Evolutionary conservation across 2,329 filamentous ascomycete genomes (phyloP), one percentile per base, ranked within the genome.

Genomic region (Claviceps arundinis): DNA sequence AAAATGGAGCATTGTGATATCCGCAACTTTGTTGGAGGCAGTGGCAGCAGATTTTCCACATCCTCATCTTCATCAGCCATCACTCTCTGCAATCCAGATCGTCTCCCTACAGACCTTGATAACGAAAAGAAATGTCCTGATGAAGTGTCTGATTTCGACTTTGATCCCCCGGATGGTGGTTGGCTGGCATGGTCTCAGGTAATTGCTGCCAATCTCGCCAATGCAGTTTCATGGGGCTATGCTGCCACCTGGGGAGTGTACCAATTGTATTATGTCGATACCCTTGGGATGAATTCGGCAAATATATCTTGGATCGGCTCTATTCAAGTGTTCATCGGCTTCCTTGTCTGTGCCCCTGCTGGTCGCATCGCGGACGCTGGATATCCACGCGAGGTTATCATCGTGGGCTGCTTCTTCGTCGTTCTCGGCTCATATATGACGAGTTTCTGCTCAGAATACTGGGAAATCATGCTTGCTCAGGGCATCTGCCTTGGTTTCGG

Each of bases 381-480:
- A 8, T 71, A 75, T 58, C 64, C 69, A 17, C 64, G 65, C n/a
- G 60, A 65, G 37, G 70, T 71, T 3, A 64, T 74, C 30, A 57
- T 63, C 2, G 61, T 56, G 1, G 74, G 74, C 4, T 68, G 66
- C 17, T 59, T 68, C 34, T 58, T 77, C 14, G 65, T 70, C 17
- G 66, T 74, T 3, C 54, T 73, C 2, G 75, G 74, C 17, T 69
- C 73, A 13, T 71, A 80, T 57, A 70, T 71, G 63, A 74, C 71
- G 1, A 73, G 71, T 52, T 55, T 74, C 4, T 66, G 64, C 43
- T 68, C 60, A 6, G 56, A 64, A 48, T 78, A 78, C 63, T 78
- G 72, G 71, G 73, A 78, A 57, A 68, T 80, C 42, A 65, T 80
- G 40, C 65, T 81, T 13, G 66, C 74, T 1, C 78, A 81, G 60